Percentiles rank a stretch among this genome's conserved stretches.
These are phyloP conservation scores for Vaccinium macrocarpon DNA, from an alignment of 148 eudicot genomes.

Conservation along the genomic window DNA sequence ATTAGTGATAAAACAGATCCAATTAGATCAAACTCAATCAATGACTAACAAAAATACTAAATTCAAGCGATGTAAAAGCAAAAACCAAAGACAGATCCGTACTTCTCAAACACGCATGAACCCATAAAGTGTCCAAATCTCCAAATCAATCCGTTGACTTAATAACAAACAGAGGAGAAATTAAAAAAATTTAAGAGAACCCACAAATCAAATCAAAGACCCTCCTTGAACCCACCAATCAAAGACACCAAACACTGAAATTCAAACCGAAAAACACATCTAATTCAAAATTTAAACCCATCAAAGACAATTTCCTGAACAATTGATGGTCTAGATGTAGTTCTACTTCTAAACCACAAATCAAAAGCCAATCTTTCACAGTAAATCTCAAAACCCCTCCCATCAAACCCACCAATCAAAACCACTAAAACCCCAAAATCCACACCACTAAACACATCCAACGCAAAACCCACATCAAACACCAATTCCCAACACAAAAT, in stretches of 20 bases:
- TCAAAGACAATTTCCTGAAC: neutral
- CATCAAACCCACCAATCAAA: neutral
- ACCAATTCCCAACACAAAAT: neutral
- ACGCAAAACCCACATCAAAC: neutral
- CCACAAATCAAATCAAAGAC: neutral
- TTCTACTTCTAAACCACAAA: neutral
- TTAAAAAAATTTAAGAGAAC: neutral
- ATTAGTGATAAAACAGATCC: neutral
- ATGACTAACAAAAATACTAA: neutral
- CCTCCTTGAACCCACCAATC: neutral
- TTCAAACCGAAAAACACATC: neutral
- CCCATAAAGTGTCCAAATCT: neutral
- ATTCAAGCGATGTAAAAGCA: neutral
- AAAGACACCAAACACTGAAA: neutral
- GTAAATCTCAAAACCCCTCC: neutral
- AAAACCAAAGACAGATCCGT: neutral
- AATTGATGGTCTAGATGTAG: neutral
- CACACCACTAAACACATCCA: neutral
- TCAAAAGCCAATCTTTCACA: neutral
- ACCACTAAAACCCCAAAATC: neutral
- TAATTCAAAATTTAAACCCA: neutral
- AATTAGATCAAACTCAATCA: neutral
- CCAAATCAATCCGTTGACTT: slow-evolving; percentile 7
- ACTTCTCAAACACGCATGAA: neutral
- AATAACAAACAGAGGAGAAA: neutral